Evolutionary conservation across 352 stramenopile species (phyloP).

Genomic region (Pythium aquatile): DNA sequence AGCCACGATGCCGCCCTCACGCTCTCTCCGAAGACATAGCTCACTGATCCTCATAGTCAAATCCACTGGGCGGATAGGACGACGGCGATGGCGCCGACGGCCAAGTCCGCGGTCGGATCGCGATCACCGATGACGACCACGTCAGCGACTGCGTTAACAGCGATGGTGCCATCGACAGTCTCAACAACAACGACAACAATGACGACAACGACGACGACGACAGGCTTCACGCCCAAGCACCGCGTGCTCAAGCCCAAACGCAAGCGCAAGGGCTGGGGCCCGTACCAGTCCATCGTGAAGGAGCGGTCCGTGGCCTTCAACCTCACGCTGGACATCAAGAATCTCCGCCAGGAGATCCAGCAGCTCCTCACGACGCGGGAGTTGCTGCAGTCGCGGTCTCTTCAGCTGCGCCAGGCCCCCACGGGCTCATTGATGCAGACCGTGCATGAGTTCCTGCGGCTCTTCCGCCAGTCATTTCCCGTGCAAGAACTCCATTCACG

Average conservation of each 20-base stretch:
- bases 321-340: constrained; percentile 44
- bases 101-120: neutral
- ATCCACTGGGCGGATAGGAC: too few relatives aligned
- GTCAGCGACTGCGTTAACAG: neutral
- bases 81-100: neutral
- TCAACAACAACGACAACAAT: constrained; percentile 1
- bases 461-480: constrained; percentile 24
- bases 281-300: constrained; percentile 34
- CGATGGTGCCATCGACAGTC: neutral
- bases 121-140: neutral
- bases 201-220: neutral
- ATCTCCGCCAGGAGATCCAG: constrained; percentile 36
- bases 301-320: constrained; percentile 47
- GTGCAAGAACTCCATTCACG: constrained; percentile 1
- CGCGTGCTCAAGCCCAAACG: constrained; percentile 13
- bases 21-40: too few relatives aligned
- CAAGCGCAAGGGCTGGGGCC: constrained; percentile 32
- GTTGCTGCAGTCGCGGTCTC: constrained; percentile 14
- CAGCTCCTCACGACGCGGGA: constrained; percentile 27
- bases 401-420: constrained; percentile 16
- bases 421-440: constrained; percentile 22
- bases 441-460: constrained; percentile 14
- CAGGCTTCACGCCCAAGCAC: neutral
- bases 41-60: too few relatives aligned
- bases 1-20: too few relatives aligned